These are phyloP conservation scores for Protomyces inouyei DNA, from an alignment of 1,139 yeast species.

Conservation along the genomic window DNA sequence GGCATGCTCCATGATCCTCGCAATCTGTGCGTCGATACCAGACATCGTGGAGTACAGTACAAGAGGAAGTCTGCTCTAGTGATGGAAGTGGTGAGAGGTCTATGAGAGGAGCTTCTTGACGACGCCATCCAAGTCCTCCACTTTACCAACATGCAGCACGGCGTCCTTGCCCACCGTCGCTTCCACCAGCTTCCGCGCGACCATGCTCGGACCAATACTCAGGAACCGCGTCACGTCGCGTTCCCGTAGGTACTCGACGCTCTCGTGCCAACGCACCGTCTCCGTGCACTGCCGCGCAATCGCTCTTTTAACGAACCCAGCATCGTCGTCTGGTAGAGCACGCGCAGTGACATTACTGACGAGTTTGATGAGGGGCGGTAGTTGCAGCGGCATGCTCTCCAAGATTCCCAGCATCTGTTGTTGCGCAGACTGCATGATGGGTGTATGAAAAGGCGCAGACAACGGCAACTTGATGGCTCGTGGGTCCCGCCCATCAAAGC, in stretches of 20 bases:
- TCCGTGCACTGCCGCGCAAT: slow-evolving; percentile 24
- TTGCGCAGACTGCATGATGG: slow-evolving; percentile 24
- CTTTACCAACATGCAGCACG: slow-evolving; percentile 20
- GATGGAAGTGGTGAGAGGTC: neutral
- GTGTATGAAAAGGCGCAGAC: slow-evolving; percentile 28
- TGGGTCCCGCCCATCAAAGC: slow-evolving; percentile 20
- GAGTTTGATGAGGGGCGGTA: slow-evolving; percentile 19
- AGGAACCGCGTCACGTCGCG: slow-evolving; percentile 9
- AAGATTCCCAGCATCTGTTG: slow-evolving; percentile 1
- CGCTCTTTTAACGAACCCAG: slow-evolving; percentile 10
- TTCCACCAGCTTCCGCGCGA: slow-evolving; percentile 20
- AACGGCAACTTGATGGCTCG: slow-evolving; percentile 25
- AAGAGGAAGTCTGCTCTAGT: no score
- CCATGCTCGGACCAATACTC: slow-evolving; percentile 23
- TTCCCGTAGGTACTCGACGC: slow-evolving; percentile 11
- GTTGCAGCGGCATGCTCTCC: slow-evolving; percentile 1
- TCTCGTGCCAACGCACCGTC: slow-evolving; percentile 23
- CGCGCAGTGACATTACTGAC: slow-evolving; percentile 27
- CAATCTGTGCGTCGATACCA: neutral
- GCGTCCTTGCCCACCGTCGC: slow-evolving; percentile 15
- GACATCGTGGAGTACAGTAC: no score
- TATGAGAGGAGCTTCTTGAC: slow-evolving; percentile 18
- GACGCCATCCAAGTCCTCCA: slow-evolving; percentile 19
- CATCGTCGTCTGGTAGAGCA: slow-evolving; percentile 22
- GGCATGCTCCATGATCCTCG: neutral